Percentiles rank a stretch among this genome's conserved stretches.
Evolutionary conservation across 2,329 filamentous ascomycete genomes (phyloP).

Genomic region (Fusarium abutilonis): DNA sequence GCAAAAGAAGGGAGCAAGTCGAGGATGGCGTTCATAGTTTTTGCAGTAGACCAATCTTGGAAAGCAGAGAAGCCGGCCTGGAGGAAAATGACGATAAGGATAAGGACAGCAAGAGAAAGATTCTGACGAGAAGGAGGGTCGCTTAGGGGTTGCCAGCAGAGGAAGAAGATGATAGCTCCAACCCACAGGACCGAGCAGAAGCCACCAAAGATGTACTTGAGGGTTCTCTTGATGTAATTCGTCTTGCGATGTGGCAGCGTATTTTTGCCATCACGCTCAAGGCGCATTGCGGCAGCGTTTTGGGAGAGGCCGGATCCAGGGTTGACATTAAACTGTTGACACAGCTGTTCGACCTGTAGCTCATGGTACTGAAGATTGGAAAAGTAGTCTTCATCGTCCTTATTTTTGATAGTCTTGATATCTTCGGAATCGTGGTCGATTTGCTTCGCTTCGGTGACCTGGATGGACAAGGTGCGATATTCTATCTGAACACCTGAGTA

Average conservation of each 20-base stretch:
- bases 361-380: constrained; percentile 53
- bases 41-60: constrained; percentile 59
- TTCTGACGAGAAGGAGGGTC: constrained; percentile 56
- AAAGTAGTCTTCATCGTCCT: constrained; percentile 57
- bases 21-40: constrained; percentile 59
- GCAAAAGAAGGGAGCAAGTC: constrained; percentile 57
- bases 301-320: constrained; percentile 50
- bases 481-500: constrained; percentile 53
- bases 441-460: constrained; percentile 52
- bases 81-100: constrained; percentile 59
- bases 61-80: constrained; percentile 59
- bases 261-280: constrained; percentile 55
- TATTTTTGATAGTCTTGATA: constrained; percentile 43
- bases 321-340: constrained; percentile 54
- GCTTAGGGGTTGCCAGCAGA: constrained; percentile 60
- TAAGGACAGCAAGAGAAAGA: constrained; percentile 57
- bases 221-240: constrained; percentile 55
- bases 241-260: constrained; percentile 54
- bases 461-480: constrained; percentile 55
- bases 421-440: constrained; percentile 35
- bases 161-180: constrained; percentile 59
- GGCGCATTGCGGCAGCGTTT: constrained; percentile 47
- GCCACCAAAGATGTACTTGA: constrained; percentile 58
- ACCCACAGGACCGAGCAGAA: constrained; percentile 60
- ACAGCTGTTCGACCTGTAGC: constrained; percentile 49